phyloP scores from a whole-genome alignment of 2,329 filamentous ascomycete species.

The Hypoxylon sp. region DNA sequence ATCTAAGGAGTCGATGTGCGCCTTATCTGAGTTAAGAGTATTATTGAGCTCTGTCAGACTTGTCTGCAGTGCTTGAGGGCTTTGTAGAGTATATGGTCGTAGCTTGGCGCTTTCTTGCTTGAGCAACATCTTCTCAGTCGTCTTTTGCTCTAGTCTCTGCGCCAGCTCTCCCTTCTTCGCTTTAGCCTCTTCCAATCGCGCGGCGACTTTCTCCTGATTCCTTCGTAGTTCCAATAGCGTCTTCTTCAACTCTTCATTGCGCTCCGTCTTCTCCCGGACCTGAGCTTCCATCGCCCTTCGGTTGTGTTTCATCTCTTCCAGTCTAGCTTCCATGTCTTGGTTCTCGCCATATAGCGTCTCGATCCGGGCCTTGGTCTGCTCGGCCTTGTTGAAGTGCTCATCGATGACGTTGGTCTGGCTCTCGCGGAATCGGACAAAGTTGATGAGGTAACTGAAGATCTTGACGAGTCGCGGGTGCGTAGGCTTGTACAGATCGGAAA shows the following conservation, averaged over 20 bases:
- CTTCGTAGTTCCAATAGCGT: constrained; percentile 84
- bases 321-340: constrained; percentile 83
- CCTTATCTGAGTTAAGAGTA: constrained; percentile 82
- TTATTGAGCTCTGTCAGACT: constrained; percentile 86
- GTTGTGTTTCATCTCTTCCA: constrained; percentile 86
- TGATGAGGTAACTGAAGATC: constrained; percentile 98
- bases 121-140: constrained; percentile 76
- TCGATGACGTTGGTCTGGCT: constrained; percentile 91
- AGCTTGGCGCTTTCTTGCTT: constrained; percentile 91
- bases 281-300: constrained; percentile 84
- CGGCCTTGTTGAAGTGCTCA: constrained; percentile 91
- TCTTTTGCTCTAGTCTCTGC: constrained; percentile 78
- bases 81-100: constrained; percentile 91
- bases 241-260: constrained; percentile 90
- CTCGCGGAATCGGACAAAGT: constrained; percentile 97
- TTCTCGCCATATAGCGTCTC: constrained; percentile 89
- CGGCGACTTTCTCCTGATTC: constrained; percentile 85
- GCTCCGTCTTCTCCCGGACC: constrained; percentile 85
- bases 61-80: constrained; percentile 84
- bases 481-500: constrained; percentile 91
- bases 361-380: constrained; percentile 88
- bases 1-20: constrained; percentile 89
- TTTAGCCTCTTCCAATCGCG: constrained; percentile 86
- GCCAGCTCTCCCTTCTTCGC: constrained; percentile 84
- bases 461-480: constrained; percentile 91